These are phyloP conservation scores for Candida cerambycidarum DNA, from an alignment of 805 yeast genomes.

Conservation along the genomic window DNA sequence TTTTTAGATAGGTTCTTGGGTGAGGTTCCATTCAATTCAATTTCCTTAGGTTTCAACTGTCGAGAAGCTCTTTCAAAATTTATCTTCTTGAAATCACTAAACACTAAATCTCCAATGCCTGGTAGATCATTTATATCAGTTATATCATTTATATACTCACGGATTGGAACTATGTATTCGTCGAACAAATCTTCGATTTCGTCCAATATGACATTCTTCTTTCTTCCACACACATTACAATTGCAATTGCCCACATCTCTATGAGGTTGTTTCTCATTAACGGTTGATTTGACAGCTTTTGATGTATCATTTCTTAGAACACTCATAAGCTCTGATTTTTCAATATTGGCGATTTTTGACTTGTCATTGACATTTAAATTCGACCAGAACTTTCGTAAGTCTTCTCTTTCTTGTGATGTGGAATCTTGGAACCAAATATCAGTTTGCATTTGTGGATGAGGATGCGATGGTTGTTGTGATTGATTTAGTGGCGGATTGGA, in stretches of 20 bases:
- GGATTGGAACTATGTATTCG: constrained; percentile 54
- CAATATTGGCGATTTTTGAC: constrained; percentile 59
- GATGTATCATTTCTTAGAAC: constrained; percentile 48
- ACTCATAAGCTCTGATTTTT: constrained; percentile 66
- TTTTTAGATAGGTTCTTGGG: neutral
- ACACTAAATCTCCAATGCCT: constrained; percentile 34
- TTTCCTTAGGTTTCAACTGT: neutral
- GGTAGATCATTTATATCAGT: constrained; percentile 37
- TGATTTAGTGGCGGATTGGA: neutral
- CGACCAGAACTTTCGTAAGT: constrained; percentile 64
- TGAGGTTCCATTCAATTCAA: neutral
- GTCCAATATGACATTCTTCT: constrained; percentile 67
- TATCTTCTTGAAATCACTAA: constrained; percentile 35
- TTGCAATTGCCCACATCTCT: constrained; percentile 44
- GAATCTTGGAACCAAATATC: constrained; percentile 46
- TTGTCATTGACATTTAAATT: constrained; percentile 60
- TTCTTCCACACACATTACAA: constrained; percentile 77
- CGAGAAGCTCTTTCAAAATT: neutral
- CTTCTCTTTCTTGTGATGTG: constrained; percentile 50
- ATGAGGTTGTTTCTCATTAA: constrained; percentile 9
- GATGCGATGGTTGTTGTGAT: too few species aligned
- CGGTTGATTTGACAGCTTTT: neutral
- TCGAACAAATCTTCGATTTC: constrained; percentile 76
- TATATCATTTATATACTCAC: constrained; percentile 37
- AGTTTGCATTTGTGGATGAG: too few species aligned